phyloP scores from a whole-genome alignment of 352 stramenopile species.

The Achlya hypogyna region DNA sequence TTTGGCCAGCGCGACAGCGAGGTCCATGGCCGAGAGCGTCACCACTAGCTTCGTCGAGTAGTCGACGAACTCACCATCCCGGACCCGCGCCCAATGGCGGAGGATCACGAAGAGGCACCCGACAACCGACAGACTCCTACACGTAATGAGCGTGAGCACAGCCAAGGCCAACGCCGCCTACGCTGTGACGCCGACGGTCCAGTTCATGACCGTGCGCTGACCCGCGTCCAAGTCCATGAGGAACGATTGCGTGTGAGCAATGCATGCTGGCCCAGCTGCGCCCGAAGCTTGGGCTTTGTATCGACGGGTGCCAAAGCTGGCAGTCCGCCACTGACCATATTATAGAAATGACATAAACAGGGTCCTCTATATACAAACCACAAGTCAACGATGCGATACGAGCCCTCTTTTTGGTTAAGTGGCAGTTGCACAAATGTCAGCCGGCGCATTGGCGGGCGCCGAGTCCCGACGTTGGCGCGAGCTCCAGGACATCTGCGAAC shows the following conservation, averaged over 20 bases:
- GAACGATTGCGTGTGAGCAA: neutral
- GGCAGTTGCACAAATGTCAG: neutral
- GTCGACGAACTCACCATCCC: neutral
- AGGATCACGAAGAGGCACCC: slow-evolving; percentile 55
- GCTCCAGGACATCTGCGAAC: slow-evolving; percentile 2
- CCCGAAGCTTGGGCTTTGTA: neutral
- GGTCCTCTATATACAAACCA: neutral
- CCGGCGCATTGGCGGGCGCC: too few species aligned
- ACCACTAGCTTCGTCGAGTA: slow-evolving; percentile 23
- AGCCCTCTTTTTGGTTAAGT: neutral
- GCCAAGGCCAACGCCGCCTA: neutral
- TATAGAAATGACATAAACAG: neutral
- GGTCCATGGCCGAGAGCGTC: slow-evolving; percentile 23
- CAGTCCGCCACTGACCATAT: neutral
- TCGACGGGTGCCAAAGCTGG: neutral
- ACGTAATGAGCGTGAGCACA: neutral
- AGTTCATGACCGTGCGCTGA: neutral
- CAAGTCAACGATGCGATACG: neutral
- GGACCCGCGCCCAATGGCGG: slow-evolving; percentile 28
- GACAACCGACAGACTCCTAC: slow-evolving; percentile 46
- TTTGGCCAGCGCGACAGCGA: slow-evolving; percentile 15
- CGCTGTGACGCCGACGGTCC: neutral
- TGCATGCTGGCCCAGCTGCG: neutral
- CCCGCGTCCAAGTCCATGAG: neutral
- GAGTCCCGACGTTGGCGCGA: neutral